Percentiles rank a stretch among this genome's conserved stretches.
Conservation (phyloP, 768 basidiomycete species). For the Candolleomyces eurysporus region DNA sequence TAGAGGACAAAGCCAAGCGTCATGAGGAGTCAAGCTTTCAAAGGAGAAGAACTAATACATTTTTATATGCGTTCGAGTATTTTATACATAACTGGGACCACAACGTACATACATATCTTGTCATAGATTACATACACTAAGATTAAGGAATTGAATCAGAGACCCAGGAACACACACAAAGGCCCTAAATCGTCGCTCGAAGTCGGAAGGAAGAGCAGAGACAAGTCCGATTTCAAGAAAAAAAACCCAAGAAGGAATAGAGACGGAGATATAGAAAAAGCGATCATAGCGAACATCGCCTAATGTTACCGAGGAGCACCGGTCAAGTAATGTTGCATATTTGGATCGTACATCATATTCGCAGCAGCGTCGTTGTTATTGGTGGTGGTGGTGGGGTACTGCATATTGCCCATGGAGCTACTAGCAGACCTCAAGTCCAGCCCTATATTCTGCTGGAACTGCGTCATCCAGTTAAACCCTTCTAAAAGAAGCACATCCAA, state of each 20-base stretch:
- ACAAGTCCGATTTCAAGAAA: background rate
- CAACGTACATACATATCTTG: too few relatives aligned
- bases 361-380: background rate
- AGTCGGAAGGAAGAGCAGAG: background rate
- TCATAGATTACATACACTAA: too few relatives aligned
- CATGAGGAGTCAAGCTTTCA: too few relatives aligned
- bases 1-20: too few relatives aligned
- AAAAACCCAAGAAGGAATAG: background rate
- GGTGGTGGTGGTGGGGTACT: background rate
- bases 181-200: background rate
- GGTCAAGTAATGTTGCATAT: constrained; percentile 3
- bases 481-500: constrained; percentile 9
- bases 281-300: background rate
- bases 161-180: too few relatives aligned
- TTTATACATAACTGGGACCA: too few relatives aligned
- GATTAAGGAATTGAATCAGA: too few relatives aligned
- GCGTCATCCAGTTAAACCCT: constrained; percentile 39
- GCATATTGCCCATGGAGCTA: background rate
- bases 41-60: too few relatives aligned
- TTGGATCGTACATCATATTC: background rate
- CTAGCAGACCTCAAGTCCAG: constrained; percentile 25
- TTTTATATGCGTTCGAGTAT: too few relatives aligned
- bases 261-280: background rate
- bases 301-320: background rate
- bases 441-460: constrained; percentile 39